These are phyloP conservation scores for Lecanosticta acicola DNA, from an alignment of 2,329 filamentous ascomycete species.

Conservation along the genomic window DNA sequence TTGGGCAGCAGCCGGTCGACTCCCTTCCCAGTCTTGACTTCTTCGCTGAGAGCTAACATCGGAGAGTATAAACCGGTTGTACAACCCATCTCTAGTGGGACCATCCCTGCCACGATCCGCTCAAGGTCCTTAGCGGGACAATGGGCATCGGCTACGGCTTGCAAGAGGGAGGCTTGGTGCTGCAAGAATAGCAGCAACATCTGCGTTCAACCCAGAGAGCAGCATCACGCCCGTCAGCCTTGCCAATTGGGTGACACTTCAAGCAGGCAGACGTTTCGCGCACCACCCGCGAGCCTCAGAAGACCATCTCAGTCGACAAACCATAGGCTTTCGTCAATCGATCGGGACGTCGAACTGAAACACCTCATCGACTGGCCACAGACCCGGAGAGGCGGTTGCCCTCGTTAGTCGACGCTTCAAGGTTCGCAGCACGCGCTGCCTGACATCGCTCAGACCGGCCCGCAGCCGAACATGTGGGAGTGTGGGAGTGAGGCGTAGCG, in stretches of 20 bases:
- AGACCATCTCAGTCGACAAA: neutral
- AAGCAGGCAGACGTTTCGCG: neutral
- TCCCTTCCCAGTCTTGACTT: neutral
- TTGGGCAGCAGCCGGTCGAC: neutral
- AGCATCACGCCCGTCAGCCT: neutral
- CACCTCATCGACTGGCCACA: neutral
- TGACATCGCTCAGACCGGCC: neutral
- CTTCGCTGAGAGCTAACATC: neutral
- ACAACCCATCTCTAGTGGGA: neutral
- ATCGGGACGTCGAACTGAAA: neutral
- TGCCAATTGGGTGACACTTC: neutral
- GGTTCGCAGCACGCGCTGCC: neutral
- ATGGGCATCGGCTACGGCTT: too few relatives aligned
- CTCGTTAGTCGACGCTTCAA: neutral
- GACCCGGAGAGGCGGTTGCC: neutral
- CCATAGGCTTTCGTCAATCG: neutral
- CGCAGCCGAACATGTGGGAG: neutral
- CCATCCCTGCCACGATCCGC: neutral
- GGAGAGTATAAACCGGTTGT: neutral
- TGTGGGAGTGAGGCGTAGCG: neutral
- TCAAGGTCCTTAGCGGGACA: too few relatives aligned
- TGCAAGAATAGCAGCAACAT: neutral
- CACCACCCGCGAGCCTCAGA: neutral
- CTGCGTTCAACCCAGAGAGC: neutral
- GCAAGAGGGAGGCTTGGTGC: too few relatives aligned